These are phyloP conservation scores for Skeletonema marinoi DNA, from an alignment of 108 stramenopile genomes.

Conservation along the genomic window DNA sequence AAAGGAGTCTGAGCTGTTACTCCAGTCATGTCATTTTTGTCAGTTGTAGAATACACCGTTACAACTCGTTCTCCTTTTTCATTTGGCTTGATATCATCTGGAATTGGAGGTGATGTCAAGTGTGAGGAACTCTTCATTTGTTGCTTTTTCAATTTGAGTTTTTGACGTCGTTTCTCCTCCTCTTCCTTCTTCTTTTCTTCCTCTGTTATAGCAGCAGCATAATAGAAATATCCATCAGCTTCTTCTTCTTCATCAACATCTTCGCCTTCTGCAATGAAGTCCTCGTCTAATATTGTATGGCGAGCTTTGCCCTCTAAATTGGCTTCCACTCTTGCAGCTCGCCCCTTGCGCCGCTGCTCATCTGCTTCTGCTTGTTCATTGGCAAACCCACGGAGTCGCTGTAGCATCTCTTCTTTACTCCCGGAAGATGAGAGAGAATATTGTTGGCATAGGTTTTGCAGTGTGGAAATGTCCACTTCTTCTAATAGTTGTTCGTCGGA, in stretches of 20 bases:
- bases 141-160: conserved; percentile 2
- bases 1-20: conserved; percentile 25
- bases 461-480: conserved; percentile 50
- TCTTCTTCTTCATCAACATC: conserved; percentile 53
- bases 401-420: conserved; percentile 63
- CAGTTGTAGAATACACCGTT: conserved; percentile 79
- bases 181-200: conserved; percentile 24
- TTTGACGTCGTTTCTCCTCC: conserved; percentile 19
- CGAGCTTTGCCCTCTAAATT: conserved; percentile 51
- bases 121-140: conserved; percentile 24
- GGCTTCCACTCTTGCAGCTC: conserved; percentile 60
- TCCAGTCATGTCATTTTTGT: conserved; percentile 84
- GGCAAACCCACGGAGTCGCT: conserved; percentile 65
- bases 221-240: conserved; percentile 60
- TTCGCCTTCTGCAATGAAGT: conserved; percentile 35
- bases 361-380: conserved; percentile 59
- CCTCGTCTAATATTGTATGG: conserved; percentile 47
- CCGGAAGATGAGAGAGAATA: conserved; percentile 57
- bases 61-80: conserved; percentile 85
- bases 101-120: conserved; percentile 64
- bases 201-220: conserved; percentile 26
- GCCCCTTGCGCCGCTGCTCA: conserved; percentile 35
- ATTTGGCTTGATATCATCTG: conserved; percentile 59
- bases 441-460: conserved; percentile 67
- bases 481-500: conserved; percentile 59